Conservation (phyloP, 2,329 filamentous ascomycete species). For the Fusarium chlamydosporum region DNA sequence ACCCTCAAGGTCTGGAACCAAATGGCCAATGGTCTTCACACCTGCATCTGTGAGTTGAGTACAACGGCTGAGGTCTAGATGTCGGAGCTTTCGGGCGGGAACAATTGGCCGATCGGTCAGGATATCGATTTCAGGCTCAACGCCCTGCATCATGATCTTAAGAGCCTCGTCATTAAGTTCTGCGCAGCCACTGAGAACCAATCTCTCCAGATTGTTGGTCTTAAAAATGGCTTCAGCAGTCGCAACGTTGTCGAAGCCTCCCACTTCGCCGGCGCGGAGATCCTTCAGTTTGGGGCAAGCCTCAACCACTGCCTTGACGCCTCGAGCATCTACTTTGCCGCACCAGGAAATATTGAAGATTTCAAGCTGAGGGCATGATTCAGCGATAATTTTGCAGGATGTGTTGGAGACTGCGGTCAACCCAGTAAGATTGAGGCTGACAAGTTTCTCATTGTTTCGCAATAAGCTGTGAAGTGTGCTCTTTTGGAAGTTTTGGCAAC, state of each 20-base stretch:
- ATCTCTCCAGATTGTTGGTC: constrained; percentile 84
- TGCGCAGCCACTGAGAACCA: constrained; percentile 84
- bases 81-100: constrained; percentile 81
- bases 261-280: constrained; percentile 84
- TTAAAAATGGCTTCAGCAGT: constrained; percentile 82
- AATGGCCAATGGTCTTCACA: constrained; percentile 77
- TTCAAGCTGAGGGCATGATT: constrained; percentile 85
- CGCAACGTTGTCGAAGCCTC: constrained; percentile 80
- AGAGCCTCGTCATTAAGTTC: constrained; percentile 83
- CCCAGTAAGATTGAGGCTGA: constrained; percentile 89
- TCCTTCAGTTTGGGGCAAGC: constrained; percentile 82
- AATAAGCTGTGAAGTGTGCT: constrained; percentile 84
- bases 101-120: constrained; percentile 83
- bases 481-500: constrained; percentile 85
- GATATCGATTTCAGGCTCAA: constrained; percentile 82
- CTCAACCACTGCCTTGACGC: constrained; percentile 79
- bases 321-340: constrained; percentile 82
- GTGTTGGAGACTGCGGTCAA: constrained; percentile 84
- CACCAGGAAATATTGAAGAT: constrained; percentile 95
- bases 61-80: constrained; percentile 89
- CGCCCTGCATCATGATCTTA: constrained; percentile 80
- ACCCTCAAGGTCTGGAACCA: constrained; percentile 84
- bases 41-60: constrained; percentile 78
- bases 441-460: constrained; percentile 78
- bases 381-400: constrained; percentile 87